phyloP scores from a whole-genome alignment of 306 rosid genomes.

The Acacia melanoxylon region DNA sequence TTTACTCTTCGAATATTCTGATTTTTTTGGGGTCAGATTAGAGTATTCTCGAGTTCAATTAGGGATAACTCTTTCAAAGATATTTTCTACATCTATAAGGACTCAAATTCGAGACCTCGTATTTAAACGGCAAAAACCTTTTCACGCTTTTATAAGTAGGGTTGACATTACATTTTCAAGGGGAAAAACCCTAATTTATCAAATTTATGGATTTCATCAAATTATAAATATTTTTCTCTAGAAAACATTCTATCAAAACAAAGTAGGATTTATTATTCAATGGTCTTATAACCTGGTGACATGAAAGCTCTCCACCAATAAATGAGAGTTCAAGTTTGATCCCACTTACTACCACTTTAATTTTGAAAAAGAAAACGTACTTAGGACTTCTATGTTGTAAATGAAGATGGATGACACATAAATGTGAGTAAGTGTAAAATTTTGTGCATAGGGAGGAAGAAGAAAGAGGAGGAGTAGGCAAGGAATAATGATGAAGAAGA shows the following conservation, averaged over 20 bases:
- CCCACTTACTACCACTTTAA: no score
- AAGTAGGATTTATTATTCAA: not conserved
- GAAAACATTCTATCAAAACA: not conserved
- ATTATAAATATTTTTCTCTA: no score
- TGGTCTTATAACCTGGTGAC: fast-evolving
- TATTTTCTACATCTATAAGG: no score
- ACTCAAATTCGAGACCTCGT: no score
- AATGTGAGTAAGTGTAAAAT: not conserved
- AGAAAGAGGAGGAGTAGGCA: not conserved
- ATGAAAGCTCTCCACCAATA: not conserved
- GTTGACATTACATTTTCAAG: not conserved
- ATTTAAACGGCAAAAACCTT: no score
- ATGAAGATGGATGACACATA: not conserved
- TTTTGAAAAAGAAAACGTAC: no score
- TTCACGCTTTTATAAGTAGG: not conserved
- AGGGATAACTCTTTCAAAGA: no score
- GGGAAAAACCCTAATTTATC: no score
- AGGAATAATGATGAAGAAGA: not conserved
- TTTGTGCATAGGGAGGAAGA: not conserved
- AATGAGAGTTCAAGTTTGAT: not conserved
- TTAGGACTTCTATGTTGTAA: not conserved
- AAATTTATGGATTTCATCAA: not conserved
- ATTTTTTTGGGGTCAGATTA: no score
- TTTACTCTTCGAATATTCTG: not conserved
- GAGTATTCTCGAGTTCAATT: no score